Evolutionary conservation across 805 yeast genomes (phyloP).

Genomic region (Saturnispora hagleri): DNA sequence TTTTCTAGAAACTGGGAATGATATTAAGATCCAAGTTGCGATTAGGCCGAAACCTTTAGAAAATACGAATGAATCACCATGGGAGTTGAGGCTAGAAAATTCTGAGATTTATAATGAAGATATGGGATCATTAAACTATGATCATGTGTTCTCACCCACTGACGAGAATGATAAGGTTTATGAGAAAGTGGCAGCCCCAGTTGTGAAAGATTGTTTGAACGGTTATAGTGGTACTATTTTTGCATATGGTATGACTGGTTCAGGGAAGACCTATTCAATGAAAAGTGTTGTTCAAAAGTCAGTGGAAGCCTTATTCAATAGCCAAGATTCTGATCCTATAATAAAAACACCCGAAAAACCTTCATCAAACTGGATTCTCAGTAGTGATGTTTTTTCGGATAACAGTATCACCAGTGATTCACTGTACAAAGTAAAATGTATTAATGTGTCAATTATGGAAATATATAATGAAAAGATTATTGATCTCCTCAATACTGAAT

Average conservation of each 20-base stretch:
- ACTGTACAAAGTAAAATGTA: conserved; percentile 23
- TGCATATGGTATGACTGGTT: conserved; percentile 93
- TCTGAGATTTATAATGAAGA: conserved; percentile 40
- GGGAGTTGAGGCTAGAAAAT: conserved; percentile 39
- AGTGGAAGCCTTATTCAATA: conserved; percentile 44
- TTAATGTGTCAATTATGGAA: conserved; percentile 69
- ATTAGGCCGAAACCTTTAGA: conserved; percentile 65
- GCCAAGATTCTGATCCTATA: conserved; percentile 25
- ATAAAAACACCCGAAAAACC: background rate
- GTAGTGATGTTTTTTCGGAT: background rate
- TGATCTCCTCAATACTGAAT: conserved; percentile 51
- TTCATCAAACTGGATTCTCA: conserved; percentile 8
- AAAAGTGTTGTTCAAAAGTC: conserved; percentile 70
- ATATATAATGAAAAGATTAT: conserved; percentile 82
- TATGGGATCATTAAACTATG: conserved; percentile 63
- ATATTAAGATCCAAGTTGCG: conserved; percentile 48
- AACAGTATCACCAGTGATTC: conserved; percentile 12
- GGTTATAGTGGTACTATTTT: conserved; percentile 86
- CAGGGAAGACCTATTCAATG: conserved; percentile 87
- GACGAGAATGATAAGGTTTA: conserved; percentile 55
- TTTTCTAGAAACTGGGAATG: background rate
- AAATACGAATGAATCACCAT: conserved; percentile 15
- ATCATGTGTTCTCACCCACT: conserved; percentile 61
- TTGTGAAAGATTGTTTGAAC: conserved; percentile 46
- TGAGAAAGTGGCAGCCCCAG: conserved; percentile 40